These are phyloP conservation scores for Curvularia eragrostidis DNA, from an alignment of 2,329 filamentous ascomycete species.

Conservation along the genomic window DNA sequence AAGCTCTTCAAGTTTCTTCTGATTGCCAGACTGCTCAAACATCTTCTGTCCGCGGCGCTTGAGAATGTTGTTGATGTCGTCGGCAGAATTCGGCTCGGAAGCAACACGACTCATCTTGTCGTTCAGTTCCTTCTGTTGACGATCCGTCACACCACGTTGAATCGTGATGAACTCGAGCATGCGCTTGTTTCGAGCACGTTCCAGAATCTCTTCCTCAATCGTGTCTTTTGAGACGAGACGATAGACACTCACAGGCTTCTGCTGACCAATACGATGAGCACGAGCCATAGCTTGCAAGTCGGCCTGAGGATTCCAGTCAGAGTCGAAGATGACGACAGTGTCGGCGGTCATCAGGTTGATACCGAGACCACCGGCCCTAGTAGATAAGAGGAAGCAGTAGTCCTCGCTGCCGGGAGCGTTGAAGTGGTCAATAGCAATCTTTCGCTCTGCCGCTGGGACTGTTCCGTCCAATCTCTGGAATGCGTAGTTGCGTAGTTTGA, in stretches of 20 bases:
- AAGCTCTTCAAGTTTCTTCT: conserved; percentile 93
- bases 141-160: conserved; percentile 94
- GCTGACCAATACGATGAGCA: conserved; percentile 96
- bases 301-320: conserved; percentile 98
- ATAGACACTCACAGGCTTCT: conserved; percentile 94
- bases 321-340: conserved; percentile 97
- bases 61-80: conserved; percentile 94
- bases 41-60: conserved; percentile 99
- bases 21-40: conserved; percentile 97
- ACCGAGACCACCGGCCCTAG: conserved; percentile 92
- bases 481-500: conserved; percentile 89
- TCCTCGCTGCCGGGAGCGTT: conserved; percentile 96
- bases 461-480: conserved; percentile 96
- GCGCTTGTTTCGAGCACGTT: conserved; percentile 95
- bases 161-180: conserved; percentile 98
- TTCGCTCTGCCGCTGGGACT: conserved; percentile 84
- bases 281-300: conserved; percentile 98
- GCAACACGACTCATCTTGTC: conserved; percentile 71
- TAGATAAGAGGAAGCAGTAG: conserved; percentile 95
- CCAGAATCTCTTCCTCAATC: conserved; percentile 95
- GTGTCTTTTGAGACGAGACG: conserved; percentile 97
- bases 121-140: conserved; percentile 78
- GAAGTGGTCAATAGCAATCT: conserved; percentile 97
- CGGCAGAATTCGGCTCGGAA: conserved; percentile 85
- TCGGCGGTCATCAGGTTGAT: conserved; percentile 99